These are phyloP conservation scores for Gnomoniopsis sp. DNA, from an alignment of 2,329 filamentous ascomycete species.

Conservation along the genomic window DNA sequence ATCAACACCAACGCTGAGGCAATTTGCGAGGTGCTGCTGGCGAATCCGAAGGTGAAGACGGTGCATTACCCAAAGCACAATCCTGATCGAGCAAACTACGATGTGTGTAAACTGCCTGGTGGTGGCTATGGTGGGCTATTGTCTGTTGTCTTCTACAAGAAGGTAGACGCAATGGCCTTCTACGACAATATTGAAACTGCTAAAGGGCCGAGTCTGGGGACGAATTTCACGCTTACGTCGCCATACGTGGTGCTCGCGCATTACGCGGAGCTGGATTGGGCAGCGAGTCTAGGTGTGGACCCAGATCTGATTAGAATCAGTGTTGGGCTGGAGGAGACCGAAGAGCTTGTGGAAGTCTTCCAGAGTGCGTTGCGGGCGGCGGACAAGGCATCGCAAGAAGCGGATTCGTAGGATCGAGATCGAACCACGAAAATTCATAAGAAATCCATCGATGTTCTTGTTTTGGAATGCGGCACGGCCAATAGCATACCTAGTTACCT, in stretches of 20 bases:
- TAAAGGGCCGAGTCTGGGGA: conserved; percentile 92
- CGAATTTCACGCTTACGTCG: conserved; percentile 90
- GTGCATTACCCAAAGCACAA: conserved; percentile 86
- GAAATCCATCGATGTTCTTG: neutral
- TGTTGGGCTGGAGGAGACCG: conserved; percentile 80
- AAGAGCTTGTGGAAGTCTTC: conserved; percentile 62
- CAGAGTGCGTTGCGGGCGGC: conserved; percentile 65
- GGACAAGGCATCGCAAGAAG: conserved; percentile 22
- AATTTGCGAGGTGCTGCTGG: conserved; percentile 68
- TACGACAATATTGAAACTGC: conserved; percentile 83
- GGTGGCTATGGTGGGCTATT: conserved; percentile 90
- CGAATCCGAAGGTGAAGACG: conserved; percentile 63
- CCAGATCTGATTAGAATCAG: conserved; percentile 79
- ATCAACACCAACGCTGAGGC: conserved; percentile 84
- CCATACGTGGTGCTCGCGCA: conserved; percentile 92
- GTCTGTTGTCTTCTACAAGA: conserved; percentile 74
- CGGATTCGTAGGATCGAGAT: neutral
- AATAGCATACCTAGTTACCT: no score
- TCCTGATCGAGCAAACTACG: conserved; percentile 68
- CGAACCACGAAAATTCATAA: no score
- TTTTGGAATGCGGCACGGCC: neutral
- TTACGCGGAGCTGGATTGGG: conserved; percentile 91
- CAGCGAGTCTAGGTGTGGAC: conserved; percentile 75
- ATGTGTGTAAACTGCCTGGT: conserved; percentile 66
- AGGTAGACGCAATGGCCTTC: conserved; percentile 71